These are phyloP conservation scores for Saturnispora halmiae DNA, from an alignment of 805 yeast genomes.

Conservation along the genomic window DNA sequence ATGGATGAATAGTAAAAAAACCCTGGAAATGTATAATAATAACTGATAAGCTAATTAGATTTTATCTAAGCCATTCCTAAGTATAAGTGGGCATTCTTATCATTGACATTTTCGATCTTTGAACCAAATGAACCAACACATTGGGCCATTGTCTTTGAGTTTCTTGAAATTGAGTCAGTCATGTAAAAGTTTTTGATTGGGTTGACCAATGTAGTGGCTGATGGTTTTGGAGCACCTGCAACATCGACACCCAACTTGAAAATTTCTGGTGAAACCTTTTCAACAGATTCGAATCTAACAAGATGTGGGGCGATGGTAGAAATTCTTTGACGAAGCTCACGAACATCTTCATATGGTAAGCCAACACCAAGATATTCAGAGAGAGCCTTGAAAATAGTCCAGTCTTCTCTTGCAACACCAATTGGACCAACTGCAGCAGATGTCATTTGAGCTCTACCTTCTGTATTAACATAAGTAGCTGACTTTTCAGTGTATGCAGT, in stretches of 20 bases:
- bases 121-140: constrained; percentile 68
- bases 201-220: constrained; percentile 43
- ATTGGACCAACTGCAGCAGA: constrained; percentile 85
- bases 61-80: constrained; percentile 24
- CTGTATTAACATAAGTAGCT: constrained; percentile 81
- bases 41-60: not conserved
- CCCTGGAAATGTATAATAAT: not conserved
- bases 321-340: constrained; percentile 59
- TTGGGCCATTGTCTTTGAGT: constrained; percentile 85
- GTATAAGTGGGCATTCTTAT: constrained; percentile 33
- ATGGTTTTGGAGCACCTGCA: constrained; percentile 28
- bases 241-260: constrained; percentile 49
- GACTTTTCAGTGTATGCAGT: constrained; percentile 83
- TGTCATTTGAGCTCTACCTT: constrained; percentile 78
- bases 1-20: not conserved
- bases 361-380: constrained; percentile 65
- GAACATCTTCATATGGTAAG: constrained; percentile 68
- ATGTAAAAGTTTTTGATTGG: constrained; percentile 79
- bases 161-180: constrained; percentile 80
- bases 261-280: constrained; percentile 51
- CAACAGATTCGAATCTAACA: constrained; percentile 64
- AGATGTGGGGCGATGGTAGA: constrained; percentile 75
- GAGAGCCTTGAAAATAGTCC: constrained; percentile 79
- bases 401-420: constrained; percentile 85
- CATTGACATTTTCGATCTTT: constrained; percentile 49